Percentiles rank a stretch among this genome's conserved stretches.
These are phyloP conservation scores for Sophora flavescens DNA, from an alignment of 306 rosid genomes.

Conservation along the genomic window DNA sequence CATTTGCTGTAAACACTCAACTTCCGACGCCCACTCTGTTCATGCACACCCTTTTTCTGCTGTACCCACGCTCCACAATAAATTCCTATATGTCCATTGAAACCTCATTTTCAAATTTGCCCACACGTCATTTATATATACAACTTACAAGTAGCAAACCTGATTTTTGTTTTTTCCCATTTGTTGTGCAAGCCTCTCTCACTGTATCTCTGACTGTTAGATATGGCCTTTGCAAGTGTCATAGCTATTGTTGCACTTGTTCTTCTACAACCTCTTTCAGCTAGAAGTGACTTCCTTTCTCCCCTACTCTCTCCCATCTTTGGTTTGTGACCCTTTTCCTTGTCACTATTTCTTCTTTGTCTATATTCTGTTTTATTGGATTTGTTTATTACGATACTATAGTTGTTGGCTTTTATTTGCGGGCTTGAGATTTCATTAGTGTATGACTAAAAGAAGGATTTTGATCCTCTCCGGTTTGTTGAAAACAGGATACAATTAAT, in stretches of 20 bases:
- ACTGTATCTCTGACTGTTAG: not conserved
- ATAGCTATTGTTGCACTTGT: constrained; percentile 49
- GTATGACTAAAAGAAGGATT: too few relatives aligned
- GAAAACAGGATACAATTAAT: too few relatives aligned
- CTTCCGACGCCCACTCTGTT: constrained; percentile 50
- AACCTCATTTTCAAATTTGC: constrained; percentile 9
- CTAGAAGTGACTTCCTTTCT: constrained; percentile 54
- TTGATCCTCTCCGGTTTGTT: too few relatives aligned
- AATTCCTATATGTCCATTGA: not conserved
- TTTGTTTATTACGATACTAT: not conserved
- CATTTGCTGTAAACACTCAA: constrained; percentile 29
- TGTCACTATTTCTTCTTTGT: constrained; percentile 1
- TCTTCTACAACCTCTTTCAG: constrained; percentile 52
- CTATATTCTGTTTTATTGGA: constrained; percentile 11
- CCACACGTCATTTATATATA: not conserved
- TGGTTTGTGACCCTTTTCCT: constrained; percentile 55
- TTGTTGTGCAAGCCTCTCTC: not conserved
- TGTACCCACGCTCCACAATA: constrained; percentile 33
- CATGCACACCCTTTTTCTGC: not conserved
- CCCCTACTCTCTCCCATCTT: constrained; percentile 70
- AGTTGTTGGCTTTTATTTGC: not conserved
- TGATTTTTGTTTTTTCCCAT: not conserved
- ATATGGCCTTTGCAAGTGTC: constrained; percentile 59
- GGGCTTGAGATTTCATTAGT: too few relatives aligned
- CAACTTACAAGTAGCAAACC: not conserved